A percentile compares a stretch with the other conserved stretches of the same genome.
These are phyloP conservation scores for Phalaenopsis equestris DNA, from an alignment of 106 monocot genomes.

Conservation along the genomic window DNA sequence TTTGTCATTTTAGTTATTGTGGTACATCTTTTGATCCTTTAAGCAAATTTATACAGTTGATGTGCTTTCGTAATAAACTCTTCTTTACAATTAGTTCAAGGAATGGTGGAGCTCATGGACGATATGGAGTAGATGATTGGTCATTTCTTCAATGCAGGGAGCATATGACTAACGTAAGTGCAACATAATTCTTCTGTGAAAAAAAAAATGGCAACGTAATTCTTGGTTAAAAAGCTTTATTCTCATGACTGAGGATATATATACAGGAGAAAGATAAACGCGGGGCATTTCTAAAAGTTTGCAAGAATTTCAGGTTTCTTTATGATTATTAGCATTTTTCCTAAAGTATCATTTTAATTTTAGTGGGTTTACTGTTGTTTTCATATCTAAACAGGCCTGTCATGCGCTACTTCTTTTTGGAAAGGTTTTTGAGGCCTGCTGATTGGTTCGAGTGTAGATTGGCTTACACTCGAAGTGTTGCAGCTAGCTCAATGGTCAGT, in stretches of 20 bases:
- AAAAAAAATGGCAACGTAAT: background rate
- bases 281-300: constrained; percentile 78
- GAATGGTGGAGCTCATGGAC: constrained; percentile 86
- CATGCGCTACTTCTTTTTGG: constrained; percentile 93
- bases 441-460: constrained; percentile 86
- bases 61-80: background rate
- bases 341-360: background rate
- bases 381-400: constrained; percentile 59
- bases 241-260: constrained; percentile 1
- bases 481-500: constrained; percentile 89
- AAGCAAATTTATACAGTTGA: constrained; percentile 4
- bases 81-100: constrained; percentile 46
- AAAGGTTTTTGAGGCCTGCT: constrained; percentile 81
- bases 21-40: constrained; percentile 1
- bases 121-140: constrained; percentile 91
- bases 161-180: constrained; percentile 68
- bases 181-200: background rate
- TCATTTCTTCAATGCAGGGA: constrained; percentile 91
- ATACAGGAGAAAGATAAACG: constrained; percentile 80
- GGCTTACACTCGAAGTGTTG: constrained; percentile 90
- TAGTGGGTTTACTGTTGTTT: constrained; percentile 8
- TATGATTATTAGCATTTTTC: background rate
- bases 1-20: constrained; percentile 16
- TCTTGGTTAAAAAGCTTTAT: background rate
- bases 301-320: constrained; percentile 77